Evolutionary conservation across 2,329 filamentous ascomycete genomes (phyloP).

Genomic region (Ophiostoma sp.): DNA sequence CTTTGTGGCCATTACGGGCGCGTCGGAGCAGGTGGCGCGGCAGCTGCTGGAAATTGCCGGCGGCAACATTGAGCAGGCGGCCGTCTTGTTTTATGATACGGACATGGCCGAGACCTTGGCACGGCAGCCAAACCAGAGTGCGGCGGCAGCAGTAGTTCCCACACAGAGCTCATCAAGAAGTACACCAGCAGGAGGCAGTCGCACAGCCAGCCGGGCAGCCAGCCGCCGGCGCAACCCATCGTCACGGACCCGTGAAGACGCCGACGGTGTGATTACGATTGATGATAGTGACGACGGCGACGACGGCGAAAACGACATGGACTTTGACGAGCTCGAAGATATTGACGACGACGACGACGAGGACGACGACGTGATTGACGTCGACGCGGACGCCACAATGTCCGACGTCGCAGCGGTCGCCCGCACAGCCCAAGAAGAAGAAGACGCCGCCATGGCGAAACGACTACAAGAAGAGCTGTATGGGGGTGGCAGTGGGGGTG

Average conservation of each 20-base stretch:
- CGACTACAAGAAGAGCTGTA: conserved; percentile 92
- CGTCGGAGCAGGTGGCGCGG: conserved; percentile 69
- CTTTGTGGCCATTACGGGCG: conserved; percentile 80
- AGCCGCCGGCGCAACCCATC: neutral
- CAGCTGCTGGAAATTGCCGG: conserved; percentile 85
- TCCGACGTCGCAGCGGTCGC: conserved; percentile 41
- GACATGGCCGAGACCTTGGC: conserved; percentile 60
- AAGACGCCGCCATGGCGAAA: conserved; percentile 91
- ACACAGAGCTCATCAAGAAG: conserved; percentile 20
- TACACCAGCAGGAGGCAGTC: conserved; percentile 25
- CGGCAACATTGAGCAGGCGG: conserved; percentile 78
- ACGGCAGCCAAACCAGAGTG: conserved; percentile 40
- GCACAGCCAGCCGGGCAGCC: conserved; percentile 26
- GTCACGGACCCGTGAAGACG: conserved; percentile 49
- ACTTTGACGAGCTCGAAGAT: conserved; percentile 62
- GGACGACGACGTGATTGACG: conserved; percentile 40
- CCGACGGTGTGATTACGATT: conserved; percentile 67
- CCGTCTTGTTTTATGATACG: conserved; percentile 87
- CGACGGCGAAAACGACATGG: conserved; percentile 56
- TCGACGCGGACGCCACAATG: conserved; percentile 35
- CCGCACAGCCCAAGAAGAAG: conserved; percentile 65
- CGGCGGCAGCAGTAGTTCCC: conserved; percentile 29
- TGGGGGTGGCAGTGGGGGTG: conserved; percentile 29
- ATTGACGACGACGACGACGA: conserved; percentile 43
- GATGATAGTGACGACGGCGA: conserved; percentile 71